phyloP scores from a whole-genome alignment of 305 asterid species.

The Rubia balearica region DNA sequence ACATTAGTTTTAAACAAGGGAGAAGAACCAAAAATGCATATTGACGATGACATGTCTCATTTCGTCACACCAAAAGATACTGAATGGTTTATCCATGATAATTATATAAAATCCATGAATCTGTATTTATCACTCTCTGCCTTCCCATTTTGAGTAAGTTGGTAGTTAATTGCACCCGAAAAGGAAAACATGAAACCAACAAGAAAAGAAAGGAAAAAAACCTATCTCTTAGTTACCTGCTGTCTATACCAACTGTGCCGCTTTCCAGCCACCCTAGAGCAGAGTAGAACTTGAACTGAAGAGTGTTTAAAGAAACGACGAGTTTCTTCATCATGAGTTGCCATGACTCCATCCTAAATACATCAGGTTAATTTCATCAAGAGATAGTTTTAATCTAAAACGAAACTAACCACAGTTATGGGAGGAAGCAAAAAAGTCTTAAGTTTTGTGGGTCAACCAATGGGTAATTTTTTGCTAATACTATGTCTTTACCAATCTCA shows the following conservation, averaged over 20 bases:
- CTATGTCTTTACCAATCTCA: neutral
- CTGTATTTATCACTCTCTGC: neutral
- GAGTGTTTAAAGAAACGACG: conserved; percentile 88
- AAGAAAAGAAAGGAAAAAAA: conserved; percentile 9
- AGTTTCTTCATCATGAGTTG: conserved; percentile 98
- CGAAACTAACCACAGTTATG: neutral
- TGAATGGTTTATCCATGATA: neutral
- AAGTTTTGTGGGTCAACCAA: neutral
- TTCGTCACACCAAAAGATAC: neutral
- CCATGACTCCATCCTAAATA: conserved; percentile 93
- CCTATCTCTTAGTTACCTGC: conserved; percentile 48
- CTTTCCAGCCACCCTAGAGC: conserved; percentile 96
- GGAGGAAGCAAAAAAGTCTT: conserved; percentile 3
- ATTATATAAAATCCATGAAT: neutral
- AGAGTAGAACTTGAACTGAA: conserved; percentile 92
- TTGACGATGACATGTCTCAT: neutral
- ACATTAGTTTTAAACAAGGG: conserved; percentile 1
- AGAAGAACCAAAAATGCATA: neutral
- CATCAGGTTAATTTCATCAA: conserved; percentile 7
- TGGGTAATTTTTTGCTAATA: neutral
- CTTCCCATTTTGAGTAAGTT: neutral
- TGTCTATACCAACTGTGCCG: conserved; percentile 93
- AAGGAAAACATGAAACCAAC: neutral
- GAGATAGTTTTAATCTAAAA: conserved; percentile 1
- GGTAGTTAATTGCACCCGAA: neutral